Evolutionary conservation across 2,329 filamentous ascomycete genomes (phyloP), one percentile per base, ranked within the genome.

Genomic region (Tolypocladium album): DNA sequence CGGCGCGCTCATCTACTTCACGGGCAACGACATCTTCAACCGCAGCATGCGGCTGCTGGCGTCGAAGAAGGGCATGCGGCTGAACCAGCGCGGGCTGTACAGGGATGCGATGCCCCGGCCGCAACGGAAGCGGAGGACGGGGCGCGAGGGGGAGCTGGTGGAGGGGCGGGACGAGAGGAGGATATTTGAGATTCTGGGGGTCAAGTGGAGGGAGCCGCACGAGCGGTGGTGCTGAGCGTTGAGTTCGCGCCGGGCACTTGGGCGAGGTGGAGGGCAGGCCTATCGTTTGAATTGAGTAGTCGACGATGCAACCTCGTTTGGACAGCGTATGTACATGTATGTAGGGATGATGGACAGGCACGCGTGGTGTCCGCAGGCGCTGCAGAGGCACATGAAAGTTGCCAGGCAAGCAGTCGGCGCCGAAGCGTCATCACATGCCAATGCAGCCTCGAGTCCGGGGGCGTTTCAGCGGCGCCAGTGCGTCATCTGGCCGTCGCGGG

Each of bases 11-110:
- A 82, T 97, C n/a, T 97, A 97, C 70, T 97, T 97, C 69, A 97
- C 93, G 0, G 93, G 93, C 1, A 94, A 97, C 66, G 92, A 96
- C 70, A 88, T 96, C 40, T 97, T 97, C 76, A 97, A 97, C 71
- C 80, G 92, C 20, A 95, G 90, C 68, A 83, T 97, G 71, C 78
- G 93, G 64, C 74, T 95, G 20, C 72, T 97, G 64, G 91, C 92
- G 17, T 84, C 85, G 45, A 91, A 85, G 73, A 94, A 90, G 74
- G 84, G 85, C 0, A 92, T 95, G 90, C 77, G 89, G 57, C 71
- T 97, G 59, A 97, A 96, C 66, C 92, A 97, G 73, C 79, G 82
- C 38, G 93, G 92, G 0, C 71, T 97, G 59, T 96, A 87, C 67
- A 82, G 79, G 66, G 82, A 90, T 70, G 86, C 90, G 1, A 77